Base-by-base conservation (phyloP, 129 eudicot genomes). In the Lactuca sativa region DNA sequence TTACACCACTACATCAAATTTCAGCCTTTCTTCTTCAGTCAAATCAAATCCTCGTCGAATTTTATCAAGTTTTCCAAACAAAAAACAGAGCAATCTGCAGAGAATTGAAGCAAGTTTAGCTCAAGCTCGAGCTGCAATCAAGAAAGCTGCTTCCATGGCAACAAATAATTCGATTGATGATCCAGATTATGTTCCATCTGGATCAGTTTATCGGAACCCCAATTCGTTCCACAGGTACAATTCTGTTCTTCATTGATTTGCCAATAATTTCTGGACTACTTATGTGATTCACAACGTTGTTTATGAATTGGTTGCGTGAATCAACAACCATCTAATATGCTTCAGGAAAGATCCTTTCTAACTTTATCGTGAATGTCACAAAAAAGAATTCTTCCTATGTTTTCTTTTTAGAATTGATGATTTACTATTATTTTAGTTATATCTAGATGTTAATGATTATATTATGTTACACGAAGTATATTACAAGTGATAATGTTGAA, bases 191-290 rank as follows among this genome's bases (percentile, higher is more conserved):
- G 57, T 72, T 47, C 97, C 97, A 1, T 11, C 71, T 6, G 97
- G 97, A 59, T 95, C 97, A 5, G 84, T 88, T 69, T 91, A 91
- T 56, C 56, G 86, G 88, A 82, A 86, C 76, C 74, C 97, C 4
- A 72, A 71, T 37, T 74, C 85, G 51, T 91, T 91, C 59, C 93
- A 83, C 75, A 88, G 90, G 97, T 82, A 73, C 43, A 17, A 10
- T 38, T 53, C 12, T 13, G 51, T 44, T 44, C 59, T 48, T 69
- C 59, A 12, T 41, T 62, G 13, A 14, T 41, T 41, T 16, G 48
- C 21, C 31, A 63, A 63, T 15, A 36, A 63, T 9, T 1, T 40
- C n/a, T 13, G 63, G 63, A 12, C 44, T 57, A 10, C 52, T 44
- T 14, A 4, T 14, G 56, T 7, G 11, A 14, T 5, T 48, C 30